Evolutionary conservation across 2,329 filamentous ascomycete species (phyloP).

Genomic region (Pseudogymnoascus sp.): DNA sequence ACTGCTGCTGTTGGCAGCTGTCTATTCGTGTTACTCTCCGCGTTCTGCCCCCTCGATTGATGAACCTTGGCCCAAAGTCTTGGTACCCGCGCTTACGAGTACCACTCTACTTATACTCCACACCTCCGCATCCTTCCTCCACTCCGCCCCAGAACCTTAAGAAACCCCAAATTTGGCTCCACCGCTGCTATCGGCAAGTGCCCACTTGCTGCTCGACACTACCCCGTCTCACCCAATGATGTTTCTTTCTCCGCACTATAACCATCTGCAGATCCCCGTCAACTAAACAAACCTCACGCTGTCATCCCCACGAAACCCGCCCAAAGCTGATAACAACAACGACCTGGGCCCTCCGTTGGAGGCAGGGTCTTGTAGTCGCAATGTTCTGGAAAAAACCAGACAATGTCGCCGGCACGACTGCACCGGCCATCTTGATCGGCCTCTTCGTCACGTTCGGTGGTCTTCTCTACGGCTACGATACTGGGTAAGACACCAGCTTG

Average conservation of each 20-base stretch:
- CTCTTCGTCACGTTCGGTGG: conserved; percentile 64
- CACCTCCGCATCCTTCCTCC: neutral
- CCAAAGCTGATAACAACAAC: conserved; percentile 2
- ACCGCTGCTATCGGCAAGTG: neutral
- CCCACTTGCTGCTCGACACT: neutral
- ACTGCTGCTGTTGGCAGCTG: neutral
- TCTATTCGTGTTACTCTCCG: neutral
- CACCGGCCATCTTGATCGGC: conserved; percentile 65
- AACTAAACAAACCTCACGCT: conserved; percentile 6
- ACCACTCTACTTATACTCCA: conserved; percentile 2
- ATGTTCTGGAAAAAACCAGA: conserved; percentile 59
- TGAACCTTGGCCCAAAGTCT: neutral
- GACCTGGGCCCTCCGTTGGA: conserved; percentile 7
- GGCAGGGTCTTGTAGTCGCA: conserved; percentile 3
- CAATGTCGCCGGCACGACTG: conserved; percentile 66
- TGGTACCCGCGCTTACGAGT: neutral
- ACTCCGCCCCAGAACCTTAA: conserved; percentile 1
- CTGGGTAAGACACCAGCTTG: conserved; percentile 46
- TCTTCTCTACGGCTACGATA: conserved; percentile 63
- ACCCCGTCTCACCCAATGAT: conserved; percentile 3
- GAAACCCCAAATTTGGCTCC: conserved; percentile 8
- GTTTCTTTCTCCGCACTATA: conserved; percentile 6
- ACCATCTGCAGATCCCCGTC: neutral
- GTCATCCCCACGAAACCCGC: neutral
- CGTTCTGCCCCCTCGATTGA: neutral